Evolutionary conservation across 495 filamentous ascomycete genomes (phyloP).

Genomic region (Podospora pseudopauciseta): DNA sequence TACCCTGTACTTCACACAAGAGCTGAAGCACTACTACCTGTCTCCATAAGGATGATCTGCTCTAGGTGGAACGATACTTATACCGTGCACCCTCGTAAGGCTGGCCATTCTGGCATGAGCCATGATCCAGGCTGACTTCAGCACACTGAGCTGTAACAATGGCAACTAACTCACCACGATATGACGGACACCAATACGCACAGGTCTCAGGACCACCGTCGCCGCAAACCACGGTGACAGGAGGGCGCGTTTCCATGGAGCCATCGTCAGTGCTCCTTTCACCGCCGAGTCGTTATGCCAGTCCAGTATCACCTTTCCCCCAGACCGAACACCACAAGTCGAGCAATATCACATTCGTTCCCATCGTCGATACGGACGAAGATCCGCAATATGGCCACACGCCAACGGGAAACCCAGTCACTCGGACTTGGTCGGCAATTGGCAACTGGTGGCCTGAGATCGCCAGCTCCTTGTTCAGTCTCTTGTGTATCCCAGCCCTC

Average conservation of each 20-base stretch:
- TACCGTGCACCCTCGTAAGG: not conserved
- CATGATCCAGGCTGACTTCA: not conserved
- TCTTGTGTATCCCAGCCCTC: not conserved
- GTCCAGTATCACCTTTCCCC: not conserved
- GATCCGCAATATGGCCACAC: not conserved
- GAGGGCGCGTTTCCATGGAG: not conserved
- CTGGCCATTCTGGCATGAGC: not conserved
- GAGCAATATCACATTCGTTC: not conserved
- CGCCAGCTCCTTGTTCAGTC: not conserved
- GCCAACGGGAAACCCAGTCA: not conserved
- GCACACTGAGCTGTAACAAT: not conserved
- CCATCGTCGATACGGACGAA: not conserved
- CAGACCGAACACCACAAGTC: not conserved
- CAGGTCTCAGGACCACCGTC: not conserved
- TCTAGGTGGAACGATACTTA: not conserved
- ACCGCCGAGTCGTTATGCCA: not conserved
- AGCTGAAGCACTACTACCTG: not conserved
- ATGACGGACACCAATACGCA: not conserved
- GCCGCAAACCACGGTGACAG: not conserved
- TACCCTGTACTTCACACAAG: not conserved
- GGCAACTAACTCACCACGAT: not conserved
- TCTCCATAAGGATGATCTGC: not conserved
- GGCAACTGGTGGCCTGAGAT: not conserved
- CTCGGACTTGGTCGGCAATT: not conserved
- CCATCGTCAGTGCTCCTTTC: not conserved